phyloP scores from a whole-genome alignment of 192 early-diverging fungal genomes.

The Backusella australiensis region DNA sequence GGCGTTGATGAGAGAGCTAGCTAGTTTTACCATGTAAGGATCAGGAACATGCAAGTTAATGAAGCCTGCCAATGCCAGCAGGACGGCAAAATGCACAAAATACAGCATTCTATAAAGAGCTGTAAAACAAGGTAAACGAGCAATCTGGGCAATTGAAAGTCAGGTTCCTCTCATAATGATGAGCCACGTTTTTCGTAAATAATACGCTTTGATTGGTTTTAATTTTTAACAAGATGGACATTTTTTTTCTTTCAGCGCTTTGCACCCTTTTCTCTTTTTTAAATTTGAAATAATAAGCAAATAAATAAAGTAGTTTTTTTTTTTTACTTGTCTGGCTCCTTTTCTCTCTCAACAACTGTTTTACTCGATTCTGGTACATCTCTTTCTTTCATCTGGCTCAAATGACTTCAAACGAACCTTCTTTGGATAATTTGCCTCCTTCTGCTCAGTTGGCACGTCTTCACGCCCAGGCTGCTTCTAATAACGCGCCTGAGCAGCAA shows the following conservation, averaged over 20 bases:
- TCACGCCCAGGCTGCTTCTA: slow-evolving; percentile 33
- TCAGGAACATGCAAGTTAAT: slow-evolving; percentile 11
- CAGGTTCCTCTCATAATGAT: not conserved
- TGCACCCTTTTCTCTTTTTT: slow-evolving; percentile 7
- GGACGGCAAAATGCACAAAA: not conserved
- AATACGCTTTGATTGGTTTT: not conserved
- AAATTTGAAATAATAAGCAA: slow-evolving; percentile 11
- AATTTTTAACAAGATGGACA: not conserved
- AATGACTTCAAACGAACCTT: slow-evolving; percentile 14
- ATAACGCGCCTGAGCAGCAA: slow-evolving; percentile 9
- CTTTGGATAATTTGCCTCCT: slow-evolving; percentile 25
- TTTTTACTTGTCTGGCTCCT: slow-evolving; percentile 6
- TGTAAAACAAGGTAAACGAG: not conserved
- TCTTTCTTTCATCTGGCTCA: slow-evolving; percentile 8
- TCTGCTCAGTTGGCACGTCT: slow-evolving; percentile 37
- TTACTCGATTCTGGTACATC: not conserved
- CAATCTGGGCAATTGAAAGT: not conserved
- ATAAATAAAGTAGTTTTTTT: not conserved
- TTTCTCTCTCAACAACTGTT: not conserved
- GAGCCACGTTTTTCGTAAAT: not conserved
- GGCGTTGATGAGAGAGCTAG: no score
- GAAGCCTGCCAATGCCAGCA: not conserved
- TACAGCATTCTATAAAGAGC: not conserved
- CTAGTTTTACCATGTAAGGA: slow-evolving; percentile 22
- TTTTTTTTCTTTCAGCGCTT: not conserved